Evolutionary conservation across 1,284 basidiomycete species (phyloP).

Genomic region (Cerrena zonata): DNA sequence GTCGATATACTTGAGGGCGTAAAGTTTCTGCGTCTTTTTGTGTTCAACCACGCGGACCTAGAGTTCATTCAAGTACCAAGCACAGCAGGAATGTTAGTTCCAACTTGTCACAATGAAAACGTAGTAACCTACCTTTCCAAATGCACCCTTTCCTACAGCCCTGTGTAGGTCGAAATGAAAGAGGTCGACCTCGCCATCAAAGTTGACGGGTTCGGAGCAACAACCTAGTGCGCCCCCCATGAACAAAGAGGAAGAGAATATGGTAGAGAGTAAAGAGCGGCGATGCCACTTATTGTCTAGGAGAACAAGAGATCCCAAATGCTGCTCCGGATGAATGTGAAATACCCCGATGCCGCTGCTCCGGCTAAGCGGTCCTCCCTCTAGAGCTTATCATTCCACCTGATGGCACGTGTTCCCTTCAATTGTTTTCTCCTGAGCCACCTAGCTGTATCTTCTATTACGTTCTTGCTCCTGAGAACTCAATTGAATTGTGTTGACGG

Average conservation of each 20-base stretch:
- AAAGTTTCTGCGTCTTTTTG: conserved; percentile 87
- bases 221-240: conserved; percentile 28
- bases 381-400: neutral
- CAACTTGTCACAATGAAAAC: conserved; percentile 1
- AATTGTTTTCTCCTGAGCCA: neutral
- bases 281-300: conserved; percentile 11
- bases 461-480: too few relatives aligned
- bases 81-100: neutral
- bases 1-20: conserved; percentile 97
- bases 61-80: too few relatives aligned
- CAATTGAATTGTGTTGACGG: too few relatives aligned
- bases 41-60: conserved; percentile 90
- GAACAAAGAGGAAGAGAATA: conserved; percentile 6
- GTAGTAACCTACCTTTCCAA: conserved; percentile 72
- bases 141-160: conserved; percentile 93
- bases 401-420: neutral
- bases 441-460: too few relatives aligned
- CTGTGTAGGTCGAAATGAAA: conserved; percentile 94
- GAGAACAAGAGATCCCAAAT: conserved; percentile 25
- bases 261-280: conserved; percentile 8
- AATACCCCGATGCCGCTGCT: neutral
- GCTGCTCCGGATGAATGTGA: conserved; percentile 8
- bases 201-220: conserved; percentile 69
- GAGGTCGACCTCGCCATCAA: conserved; percentile 87
- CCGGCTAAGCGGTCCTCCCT: too few relatives aligned